Evolutionary conservation across 1,284 basidiomycete genomes (phyloP).

Genomic region (Pyrrhoderma lamaoense): DNA sequence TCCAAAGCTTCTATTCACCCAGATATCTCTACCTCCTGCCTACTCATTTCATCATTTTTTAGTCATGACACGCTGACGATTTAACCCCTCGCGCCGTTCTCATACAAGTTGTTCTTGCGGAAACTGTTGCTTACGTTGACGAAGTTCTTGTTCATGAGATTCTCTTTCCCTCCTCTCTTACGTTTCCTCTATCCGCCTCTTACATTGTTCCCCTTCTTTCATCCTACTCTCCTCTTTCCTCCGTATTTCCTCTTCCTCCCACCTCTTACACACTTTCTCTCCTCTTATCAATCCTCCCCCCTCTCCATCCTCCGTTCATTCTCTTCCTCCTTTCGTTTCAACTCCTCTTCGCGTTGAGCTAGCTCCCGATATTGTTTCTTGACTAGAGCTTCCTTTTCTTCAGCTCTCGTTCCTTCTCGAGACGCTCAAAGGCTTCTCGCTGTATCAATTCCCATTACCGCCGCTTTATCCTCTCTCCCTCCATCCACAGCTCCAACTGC

Average conservation of each 20-base stretch:
- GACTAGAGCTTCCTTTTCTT: slow-evolving; percentile 5
- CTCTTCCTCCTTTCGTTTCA: slow-evolving; percentile 12
- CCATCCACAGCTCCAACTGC: no score
- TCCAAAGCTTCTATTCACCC: neutral
- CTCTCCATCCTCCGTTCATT: slow-evolving; percentile 5
- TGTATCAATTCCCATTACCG: slow-evolving; percentile 8
- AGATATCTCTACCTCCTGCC: neutral
- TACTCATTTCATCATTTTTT: neutral
- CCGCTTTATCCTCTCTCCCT: no score
- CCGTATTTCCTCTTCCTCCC: slow-evolving; percentile 11
- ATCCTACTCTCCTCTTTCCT: slow-evolving; percentile 11
- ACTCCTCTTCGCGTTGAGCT: slow-evolving; percentile 12
- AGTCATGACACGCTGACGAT: neutral
- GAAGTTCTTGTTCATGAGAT: neutral
- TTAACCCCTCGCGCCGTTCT: neutral
- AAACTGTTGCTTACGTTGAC: neutral
- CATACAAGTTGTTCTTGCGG: slow-evolving; percentile 9
- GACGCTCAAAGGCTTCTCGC: slow-evolving; percentile 7
- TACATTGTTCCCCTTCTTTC: slow-evolving; percentile 12
- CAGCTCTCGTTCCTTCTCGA: slow-evolving; percentile 12
- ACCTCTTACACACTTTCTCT: neutral
- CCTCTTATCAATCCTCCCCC: slow-evolving; percentile 2
- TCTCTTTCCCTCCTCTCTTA: slow-evolving; percentile 1
- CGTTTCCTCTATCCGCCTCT: slow-evolving; percentile 9
- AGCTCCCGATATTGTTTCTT: slow-evolving; percentile 9